Evolutionary conservation across 306 rosid species (phyloP), one percentile per base, ranked within the genome.

Genomic region (Dalbergia cochinchinensis): DNA sequence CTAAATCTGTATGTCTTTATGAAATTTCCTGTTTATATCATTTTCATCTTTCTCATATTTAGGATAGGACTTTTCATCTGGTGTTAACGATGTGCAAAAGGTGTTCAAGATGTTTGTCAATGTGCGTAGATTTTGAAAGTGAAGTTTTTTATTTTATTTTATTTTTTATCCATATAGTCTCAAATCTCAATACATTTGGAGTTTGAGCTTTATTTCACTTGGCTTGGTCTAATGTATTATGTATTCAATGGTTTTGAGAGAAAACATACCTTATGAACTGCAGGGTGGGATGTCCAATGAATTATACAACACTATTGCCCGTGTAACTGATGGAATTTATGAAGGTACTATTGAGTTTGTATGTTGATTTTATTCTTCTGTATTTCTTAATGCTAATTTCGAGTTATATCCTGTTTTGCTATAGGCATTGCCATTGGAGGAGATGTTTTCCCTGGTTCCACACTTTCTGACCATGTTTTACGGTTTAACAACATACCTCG

Each of bases 271-370:
- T 74, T 69, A 45, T 47, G 62, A 80, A 80, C 60, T 72, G 87
- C 87, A 94, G 98, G 98, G 98, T 86, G 98, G 98, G 62, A 94
- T 94, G 98, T 94, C 98, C 64, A 94, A 94, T 79, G 98, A 94
- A 83, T 66, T 94, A 77, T 94, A 94, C 88, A 94, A 82, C 76
- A 88, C 86, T 26, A 88, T 94, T 78, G 94, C 92, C 72, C 98
- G 98, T 71, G 98, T 94, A 54, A 88, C 98, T 58, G 94, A 94
- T 37, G 98, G 98, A 83, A 91, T 94, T 73, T 94, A 85, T 80
- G 98, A 91, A 91, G 97, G 98, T 94, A 83, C 12, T 14, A 16
- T 18, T 39, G 31, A 74, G 61, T 67, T 13, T 42, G 39, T 66
- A 35, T 45, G 71, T 65, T 66, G 22, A 26, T 69, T 78, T 71